A percentile compares a stretch with the other conserved stretches of the same genome.
Conservation (phyloP, 1,284 basidiomycete genomes). For the Ceratobasidium sp. region DNA sequence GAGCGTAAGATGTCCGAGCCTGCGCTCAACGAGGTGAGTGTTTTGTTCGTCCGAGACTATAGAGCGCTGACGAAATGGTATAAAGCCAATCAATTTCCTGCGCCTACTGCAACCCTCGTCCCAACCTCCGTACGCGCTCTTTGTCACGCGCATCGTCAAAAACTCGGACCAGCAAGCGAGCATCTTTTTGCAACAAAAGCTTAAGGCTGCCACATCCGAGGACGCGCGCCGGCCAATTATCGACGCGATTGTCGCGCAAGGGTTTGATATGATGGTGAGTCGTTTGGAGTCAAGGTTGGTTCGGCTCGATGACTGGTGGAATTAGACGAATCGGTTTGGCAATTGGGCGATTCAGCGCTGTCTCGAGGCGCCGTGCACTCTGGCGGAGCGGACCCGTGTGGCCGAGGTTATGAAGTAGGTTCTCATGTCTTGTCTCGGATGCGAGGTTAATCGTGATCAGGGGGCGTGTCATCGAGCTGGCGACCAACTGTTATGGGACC, state of each 20-base stretch:
- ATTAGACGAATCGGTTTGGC: slow-evolving; percentile 70
- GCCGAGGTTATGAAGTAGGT: slow-evolving; percentile 81
- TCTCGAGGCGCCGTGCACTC: slow-evolving; percentile 77
- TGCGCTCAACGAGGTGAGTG: slow-evolving; percentile 18
- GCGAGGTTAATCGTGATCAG: slow-evolving; percentile 57
- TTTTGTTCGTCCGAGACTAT: background rate
- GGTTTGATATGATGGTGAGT: slow-evolving; percentile 90
- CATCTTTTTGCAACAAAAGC: slow-evolving; percentile 82
- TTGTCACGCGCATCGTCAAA: slow-evolving; percentile 85
- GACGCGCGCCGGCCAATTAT: slow-evolving; percentile 83
- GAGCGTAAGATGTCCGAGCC: slow-evolving; percentile 15
- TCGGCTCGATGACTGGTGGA: background rate
- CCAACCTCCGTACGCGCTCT: slow-evolving; percentile 81
- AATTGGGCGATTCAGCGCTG: slow-evolving; percentile 90
- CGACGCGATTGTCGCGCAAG: slow-evolving; percentile 82
- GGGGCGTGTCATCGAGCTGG: slow-evolving; percentile 82
- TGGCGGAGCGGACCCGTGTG: slow-evolving; percentile 80
- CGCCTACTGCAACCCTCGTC: slow-evolving; percentile 84
- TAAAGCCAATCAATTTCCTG: slow-evolving; percentile 85
- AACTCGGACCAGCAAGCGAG: slow-evolving; percentile 87
- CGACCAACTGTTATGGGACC: slow-evolving; percentile 87
- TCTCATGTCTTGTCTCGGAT: slow-evolving; percentile 45
- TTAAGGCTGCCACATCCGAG: slow-evolving; percentile 72
- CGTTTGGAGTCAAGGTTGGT: slow-evolving; percentile 53
- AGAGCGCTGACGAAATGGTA: background rate